Evolutionary conservation across 2,329 filamentous ascomycete genomes (phyloP).

Genomic region (Emydomyces testavorans): DNA sequence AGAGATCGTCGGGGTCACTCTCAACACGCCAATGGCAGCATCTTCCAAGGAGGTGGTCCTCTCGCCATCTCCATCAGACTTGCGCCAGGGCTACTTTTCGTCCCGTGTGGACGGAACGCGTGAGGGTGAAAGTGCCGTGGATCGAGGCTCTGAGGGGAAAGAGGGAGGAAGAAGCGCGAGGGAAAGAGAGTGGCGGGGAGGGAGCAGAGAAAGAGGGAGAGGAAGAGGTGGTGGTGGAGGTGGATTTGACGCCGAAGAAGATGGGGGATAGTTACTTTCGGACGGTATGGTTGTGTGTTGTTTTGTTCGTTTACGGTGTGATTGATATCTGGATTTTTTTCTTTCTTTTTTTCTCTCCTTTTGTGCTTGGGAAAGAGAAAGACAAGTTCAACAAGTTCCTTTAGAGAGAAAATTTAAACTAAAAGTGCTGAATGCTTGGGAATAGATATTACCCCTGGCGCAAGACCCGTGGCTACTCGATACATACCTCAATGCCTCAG

Average conservation of each 20-base stretch:
- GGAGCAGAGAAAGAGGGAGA: conserved; percentile 34
- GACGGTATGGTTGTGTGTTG: conserved; percentile 37
- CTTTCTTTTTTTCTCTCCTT: conserved; percentile 13
- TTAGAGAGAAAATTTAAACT: neutral
- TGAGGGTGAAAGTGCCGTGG: conserved; percentile 56
- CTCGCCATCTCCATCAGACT: conserved; percentile 22
- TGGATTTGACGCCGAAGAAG: conserved; percentile 52
- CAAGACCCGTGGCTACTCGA: conserved; percentile 67
- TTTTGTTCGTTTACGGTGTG: conserved; percentile 8
- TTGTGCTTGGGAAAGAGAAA: too few relatives aligned
- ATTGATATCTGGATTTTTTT: conserved; percentile 10
- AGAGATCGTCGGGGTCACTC: neutral
- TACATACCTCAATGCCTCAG: conserved; percentile 64
- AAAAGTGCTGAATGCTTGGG: conserved; percentile 8
- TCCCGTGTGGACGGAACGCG: conserved; percentile 40
- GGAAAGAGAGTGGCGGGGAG: conserved; percentile 12
- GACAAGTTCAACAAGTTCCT: too few relatives aligned
- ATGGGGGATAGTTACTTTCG: conserved; percentile 62
- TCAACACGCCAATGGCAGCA: neutral
- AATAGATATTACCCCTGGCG: conserved; percentile 53
- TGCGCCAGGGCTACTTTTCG: conserved; percentile 16
- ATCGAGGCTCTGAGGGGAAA: conserved; percentile 51
- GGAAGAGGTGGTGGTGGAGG: conserved; percentile 31
- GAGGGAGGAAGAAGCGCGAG: conserved; percentile 30
- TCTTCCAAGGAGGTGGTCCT: neutral